Base-by-base conservation (phyloP, 768 basidiomycete genomes). In the Gyrodon lividus region DNA sequence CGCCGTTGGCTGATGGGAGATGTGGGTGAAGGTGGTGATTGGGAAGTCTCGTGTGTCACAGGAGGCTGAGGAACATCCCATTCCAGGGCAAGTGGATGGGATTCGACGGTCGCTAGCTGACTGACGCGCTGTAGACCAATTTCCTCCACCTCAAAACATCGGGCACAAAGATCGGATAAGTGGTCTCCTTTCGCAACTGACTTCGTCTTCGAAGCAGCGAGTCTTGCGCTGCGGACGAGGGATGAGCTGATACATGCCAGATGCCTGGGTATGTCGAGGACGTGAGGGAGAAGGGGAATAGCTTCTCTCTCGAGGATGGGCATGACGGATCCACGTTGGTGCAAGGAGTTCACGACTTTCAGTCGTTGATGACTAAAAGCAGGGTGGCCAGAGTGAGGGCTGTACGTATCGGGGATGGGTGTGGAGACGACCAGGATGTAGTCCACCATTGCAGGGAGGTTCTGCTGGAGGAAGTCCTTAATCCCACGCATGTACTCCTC, bases 401-500 rank as follows among this genome's bases (percentile, higher is more conserved):
- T 59, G 67, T 41, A 56, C 52, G 61, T 57, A 63, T 54, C 61
- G 17, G 65, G 51, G 50, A 61, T 23, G 24, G 80, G 80, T 0
- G 84, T 83, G 7, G 88, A 90, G n/a, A 91, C 82, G 24, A 80
- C 77, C 28, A 75, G 59, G 57, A 90, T 81, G 59, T 93, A 95
- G 55, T 93, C 88, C 48, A 86, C 72, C 87, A 95, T 94, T 17
- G 78, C 79, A 2, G 78, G 74, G 23, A 78, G 58, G 59, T 80
- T 87, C 33, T 81, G 79, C 37, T 75, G 73, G 8, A 92, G 70
- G 66, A 92, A 93, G 52, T 80, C 78, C 68, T 86, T 85, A 53
- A 92, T 76, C 4, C 86, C 83, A 30, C 80, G 76, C 89, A 91
- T 91, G 60, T 83, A 87, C n/a, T 85, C 79, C 68, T 93, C 90